Base-by-base conservation (phyloP, 495 filamentous ascomycete genomes). In the Aspergillus sclerotioniger region DNA sequence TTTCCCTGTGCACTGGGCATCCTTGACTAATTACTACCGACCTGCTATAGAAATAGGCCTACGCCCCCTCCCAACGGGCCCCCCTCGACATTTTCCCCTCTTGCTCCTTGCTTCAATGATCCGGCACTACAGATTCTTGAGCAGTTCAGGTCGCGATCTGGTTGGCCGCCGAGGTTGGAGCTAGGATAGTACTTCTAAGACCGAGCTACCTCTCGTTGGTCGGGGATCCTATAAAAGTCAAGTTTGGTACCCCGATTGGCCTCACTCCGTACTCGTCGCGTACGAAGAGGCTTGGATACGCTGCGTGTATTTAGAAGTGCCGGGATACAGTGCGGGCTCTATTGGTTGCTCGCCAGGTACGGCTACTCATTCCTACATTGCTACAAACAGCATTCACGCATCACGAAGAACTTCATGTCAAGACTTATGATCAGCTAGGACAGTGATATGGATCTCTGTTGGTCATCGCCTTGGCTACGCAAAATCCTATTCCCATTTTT, bases 91-190 rank as follows among this genome's bases (percentile, higher is more conserved):
- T 35, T 19, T 16, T 41, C 29, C 25, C 12, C 49, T 44, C 52
- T 67, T 59, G 21, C 48, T 64, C 56, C 51, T 62, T 62, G 43
- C 19, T 59, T 59, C 49, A 54, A 62, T 64, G 53, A 21, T 45
- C 29, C 25, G 48, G 32, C 3, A 37, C 54, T 39, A 52, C 54
- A 17, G 41, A 20, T 16, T 33, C 20, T 20, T 33, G 28, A 43
- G 33, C 54, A 25, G n/a, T 28, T 9, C 58, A 53, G 20, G 15
- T 57, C 53, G 43, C 21, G 55, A 55, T 49, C 50, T 32, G 28
- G 50, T 49, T 55, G 19, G 35, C 41, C 52, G 47, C 46, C 35
- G 19, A 37, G 41, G 32, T 52, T 59, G 37, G 55, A 54, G 39
- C 43, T 41, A 32, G 32, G 13, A 41, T n/a, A n/a, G n/a, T n/a